These are phyloP conservation scores for Cytospora leucostoma DNA, from an alignment of 2,329 filamentous ascomycete genomes.

Conservation along the genomic window DNA sequence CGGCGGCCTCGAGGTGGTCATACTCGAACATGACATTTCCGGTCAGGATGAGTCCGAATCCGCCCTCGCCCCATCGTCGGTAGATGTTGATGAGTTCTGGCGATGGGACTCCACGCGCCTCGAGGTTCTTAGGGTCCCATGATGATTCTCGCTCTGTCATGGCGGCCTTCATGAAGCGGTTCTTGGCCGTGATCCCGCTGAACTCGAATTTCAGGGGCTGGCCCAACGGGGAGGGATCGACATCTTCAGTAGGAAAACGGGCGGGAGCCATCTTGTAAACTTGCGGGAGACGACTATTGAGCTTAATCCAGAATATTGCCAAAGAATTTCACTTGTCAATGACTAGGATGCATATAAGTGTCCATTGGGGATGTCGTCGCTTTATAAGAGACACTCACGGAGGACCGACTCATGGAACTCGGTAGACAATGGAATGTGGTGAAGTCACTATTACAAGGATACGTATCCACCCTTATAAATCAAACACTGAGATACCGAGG, in stretches of 20 bases:
- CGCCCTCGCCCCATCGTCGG: constrained; percentile 61
- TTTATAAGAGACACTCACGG: neutral
- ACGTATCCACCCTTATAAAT: neutral
- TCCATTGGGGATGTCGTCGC: neutral
- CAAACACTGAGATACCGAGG: neutral
- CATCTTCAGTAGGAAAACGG: constrained; percentile 27
- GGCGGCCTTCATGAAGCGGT: constrained; percentile 67
- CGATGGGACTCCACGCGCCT: constrained; percentile 48
- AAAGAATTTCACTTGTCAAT: neutral
- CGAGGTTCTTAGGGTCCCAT: constrained; percentile 56
- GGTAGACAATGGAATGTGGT: neutral
- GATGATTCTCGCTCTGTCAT: constrained; percentile 67
- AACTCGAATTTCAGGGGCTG: constrained; percentile 52
- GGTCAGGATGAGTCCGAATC: constrained; percentile 58
- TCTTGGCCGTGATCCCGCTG: constrained; percentile 58
- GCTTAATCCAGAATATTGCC: neutral
- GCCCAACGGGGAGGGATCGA: constrained; percentile 41
- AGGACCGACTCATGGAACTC: constrained; percentile 2
- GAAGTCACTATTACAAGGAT: neutral
- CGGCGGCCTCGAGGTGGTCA: constrained; percentile 56
- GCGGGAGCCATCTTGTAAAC: constrained; percentile 15
- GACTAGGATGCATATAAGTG: neutral
- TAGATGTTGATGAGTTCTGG: constrained; percentile 55
- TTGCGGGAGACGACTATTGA: neutral
- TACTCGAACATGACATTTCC: constrained; percentile 67